Base-by-base conservation (phyloP, 106 monocot genomes). In the Platanthera guangdongensis region DNA sequence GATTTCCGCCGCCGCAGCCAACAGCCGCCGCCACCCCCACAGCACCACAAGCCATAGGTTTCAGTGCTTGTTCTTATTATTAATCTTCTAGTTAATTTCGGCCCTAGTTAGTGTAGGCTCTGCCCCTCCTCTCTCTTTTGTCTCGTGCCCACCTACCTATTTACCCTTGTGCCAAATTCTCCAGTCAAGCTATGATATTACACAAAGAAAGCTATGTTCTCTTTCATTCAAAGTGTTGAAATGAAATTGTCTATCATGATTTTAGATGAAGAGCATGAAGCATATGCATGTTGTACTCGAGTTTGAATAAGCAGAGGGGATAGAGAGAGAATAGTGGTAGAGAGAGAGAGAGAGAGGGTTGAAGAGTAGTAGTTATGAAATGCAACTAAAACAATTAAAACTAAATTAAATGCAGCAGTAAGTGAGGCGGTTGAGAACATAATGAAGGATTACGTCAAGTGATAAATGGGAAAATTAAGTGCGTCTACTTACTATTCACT, bases 351-450 rank as follows among this genome's bases (percentile, higher is more conserved):
- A 62, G n/a, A 62, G 18, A 62, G 18, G 6, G 18, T n/a, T 62
- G n/a, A 19, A 62, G 7, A 62, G 6, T 9, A n/a, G 7, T 67
- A 30, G 30, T 51, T 74, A 45, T 75, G 52, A 57, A 75, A 4
- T 67, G 67, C 19, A 70, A 25, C 25, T 70, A 48, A 50, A 71
- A 22, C 74, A 15, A 75, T 57, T 67, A 73, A 80, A 51, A 77
- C 50, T 63, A 67, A 80, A 79, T 68, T 80, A 46, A 84, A 79
- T 76, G 75, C 75, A 80, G 12, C 30, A 79, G 78, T 79, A 78
- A 83, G 78, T 83, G 80, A 73, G 72, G 67, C 84, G 52, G 84
- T 84, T 80, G 80, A 81, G 65, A 73, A 73, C 64, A 52, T 73
- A 72, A 65, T 77, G 73, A 65, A 64, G 52, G 75, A 72, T 72